A percentile compares a stretch with the other conserved stretches of the same genome.
phyloP scores from a whole-genome alignment of 176 grass and related monocot genomes.

The Oryza brachyantha region DNA sequence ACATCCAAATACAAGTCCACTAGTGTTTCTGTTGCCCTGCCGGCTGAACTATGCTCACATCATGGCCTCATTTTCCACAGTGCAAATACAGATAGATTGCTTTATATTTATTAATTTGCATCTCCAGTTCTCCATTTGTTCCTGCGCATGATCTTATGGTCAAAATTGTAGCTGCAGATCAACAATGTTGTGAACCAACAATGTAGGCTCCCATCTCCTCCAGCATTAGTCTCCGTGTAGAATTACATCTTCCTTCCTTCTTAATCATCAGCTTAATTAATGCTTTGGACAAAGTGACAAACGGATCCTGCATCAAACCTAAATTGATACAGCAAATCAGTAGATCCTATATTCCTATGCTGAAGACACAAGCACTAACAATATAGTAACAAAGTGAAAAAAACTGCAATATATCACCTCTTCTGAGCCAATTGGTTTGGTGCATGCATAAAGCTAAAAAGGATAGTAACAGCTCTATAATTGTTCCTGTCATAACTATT shows the following conservation, averaged over 20 bases:
- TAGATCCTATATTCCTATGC: neutral
- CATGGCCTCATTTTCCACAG: conserved; percentile 10
- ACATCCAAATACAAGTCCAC: neutral
- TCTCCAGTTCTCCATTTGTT: too few species aligned
- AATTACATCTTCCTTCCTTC: neutral
- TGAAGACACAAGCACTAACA: neutral
- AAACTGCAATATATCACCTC: neutral
- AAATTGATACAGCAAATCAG: neutral
- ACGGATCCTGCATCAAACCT: neutral
- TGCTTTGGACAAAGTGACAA: neutral
- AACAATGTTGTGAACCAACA: neutral
- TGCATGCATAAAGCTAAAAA: neutral
- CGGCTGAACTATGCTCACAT: neutral
- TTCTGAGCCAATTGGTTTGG: neutral
- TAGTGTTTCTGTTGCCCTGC: neutral
- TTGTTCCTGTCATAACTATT: conserved; percentile 25
- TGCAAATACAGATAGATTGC: conserved; percentile 1
- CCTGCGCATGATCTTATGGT: neutral
- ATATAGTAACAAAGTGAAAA: neutral
- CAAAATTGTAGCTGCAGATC: neutral
- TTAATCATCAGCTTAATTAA: neutral
- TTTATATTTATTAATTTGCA: too few species aligned
- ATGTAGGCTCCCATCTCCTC: neutral
- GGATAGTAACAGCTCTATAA: neutral
- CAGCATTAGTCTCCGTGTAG: neutral